Percentiles rank a stretch among this genome's conserved stretches.
Evolutionary conservation across 129 eudicot species (phyloP).

Genomic region (Lonicera japonica): DNA sequence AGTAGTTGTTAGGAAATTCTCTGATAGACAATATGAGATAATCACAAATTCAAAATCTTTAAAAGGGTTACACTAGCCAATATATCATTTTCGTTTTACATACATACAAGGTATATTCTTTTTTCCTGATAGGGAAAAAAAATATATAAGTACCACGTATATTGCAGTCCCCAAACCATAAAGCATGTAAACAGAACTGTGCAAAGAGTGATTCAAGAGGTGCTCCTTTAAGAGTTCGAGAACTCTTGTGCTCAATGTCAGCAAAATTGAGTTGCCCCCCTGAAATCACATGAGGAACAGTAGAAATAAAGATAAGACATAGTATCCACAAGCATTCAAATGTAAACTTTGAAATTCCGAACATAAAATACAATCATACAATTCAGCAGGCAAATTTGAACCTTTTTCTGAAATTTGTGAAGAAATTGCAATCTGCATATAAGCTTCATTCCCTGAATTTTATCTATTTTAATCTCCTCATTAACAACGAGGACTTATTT

Average conservation of each 20-base stretch:
- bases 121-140: too few relatives aligned
- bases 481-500: too few relatives aligned
- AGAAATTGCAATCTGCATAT: too few relatives aligned
- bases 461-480: too few relatives aligned
- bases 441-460: too few relatives aligned
- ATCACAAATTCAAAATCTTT: neutral
- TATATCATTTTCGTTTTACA: neutral
- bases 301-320: neutral
- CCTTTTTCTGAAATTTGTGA: too few relatives aligned
- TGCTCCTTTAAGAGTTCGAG: slow-evolving; percentile 83
- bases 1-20: neutral
- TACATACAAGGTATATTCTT: too few relatives aligned
- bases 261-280: slow-evolving; percentile 36
- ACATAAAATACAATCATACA: neutral
- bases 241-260: slow-evolving; percentile 59
- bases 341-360: neutral
- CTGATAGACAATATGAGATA: neutral
- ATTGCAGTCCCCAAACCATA: slow-evolving; percentile 97
- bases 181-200: slow-evolving; percentile 81
- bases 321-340: slow-evolving; percentile 1
- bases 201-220: slow-evolving; percentile 82
- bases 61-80: slow-evolving; percentile 1
- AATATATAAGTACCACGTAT: slow-evolving; percentile 63
- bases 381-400: neutral
- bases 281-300: slow-evolving; percentile 15